Evolutionary conservation across 192 early-diverging fungal species (phyloP).

Genomic region (Coemansia sp.): DNA sequence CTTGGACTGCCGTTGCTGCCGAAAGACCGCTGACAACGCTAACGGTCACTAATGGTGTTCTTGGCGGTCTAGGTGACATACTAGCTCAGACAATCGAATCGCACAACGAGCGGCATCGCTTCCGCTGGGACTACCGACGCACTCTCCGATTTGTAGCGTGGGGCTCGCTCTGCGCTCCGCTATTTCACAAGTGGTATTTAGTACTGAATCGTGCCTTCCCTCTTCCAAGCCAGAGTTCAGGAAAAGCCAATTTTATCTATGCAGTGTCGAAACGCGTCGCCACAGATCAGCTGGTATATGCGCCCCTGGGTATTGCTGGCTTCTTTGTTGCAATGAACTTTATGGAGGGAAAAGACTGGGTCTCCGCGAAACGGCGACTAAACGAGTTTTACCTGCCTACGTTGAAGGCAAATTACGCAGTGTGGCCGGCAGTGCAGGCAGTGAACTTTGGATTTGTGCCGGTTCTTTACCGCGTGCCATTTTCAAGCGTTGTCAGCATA

Average conservation of each 20-base stretch:
- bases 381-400: slow-evolving; percentile 58
- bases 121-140: slow-evolving; percentile 41
- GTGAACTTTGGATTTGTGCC: slow-evolving; percentile 74
- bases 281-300: slow-evolving; percentile 64
- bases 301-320: slow-evolving; percentile 64
- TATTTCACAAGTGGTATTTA: slow-evolving; percentile 67
- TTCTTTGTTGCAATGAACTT: slow-evolving; percentile 66
- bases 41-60: slow-evolving; percentile 61
- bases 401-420: slow-evolving; percentile 64
- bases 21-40: slow-evolving; percentile 63
- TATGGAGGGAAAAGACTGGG: slow-evolving; percentile 54
- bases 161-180: slow-evolving; percentile 65
- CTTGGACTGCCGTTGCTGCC: slow-evolving; percentile 43
- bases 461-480: slow-evolving; percentile 62
- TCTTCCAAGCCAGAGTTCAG: slow-evolving; percentile 13
- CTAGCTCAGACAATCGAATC: slow-evolving; percentile 59
- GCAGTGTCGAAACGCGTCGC: slow-evolving; percentile 56
- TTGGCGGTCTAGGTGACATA: slow-evolving; percentile 63
- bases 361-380: slow-evolving; percentile 60
- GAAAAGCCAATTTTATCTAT: slow-evolving; percentile 4
- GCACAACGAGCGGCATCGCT: slow-evolving; percentile 17
- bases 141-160: slow-evolving; percentile 64
- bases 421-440: slow-evolving; percentile 73
- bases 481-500: slow-evolving; percentile 68
- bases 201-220: slow-evolving; percentile 66